phyloP scores from a whole-genome alignment of 148 eudicot genomes.

The Amaranthus palmeri region DNA sequence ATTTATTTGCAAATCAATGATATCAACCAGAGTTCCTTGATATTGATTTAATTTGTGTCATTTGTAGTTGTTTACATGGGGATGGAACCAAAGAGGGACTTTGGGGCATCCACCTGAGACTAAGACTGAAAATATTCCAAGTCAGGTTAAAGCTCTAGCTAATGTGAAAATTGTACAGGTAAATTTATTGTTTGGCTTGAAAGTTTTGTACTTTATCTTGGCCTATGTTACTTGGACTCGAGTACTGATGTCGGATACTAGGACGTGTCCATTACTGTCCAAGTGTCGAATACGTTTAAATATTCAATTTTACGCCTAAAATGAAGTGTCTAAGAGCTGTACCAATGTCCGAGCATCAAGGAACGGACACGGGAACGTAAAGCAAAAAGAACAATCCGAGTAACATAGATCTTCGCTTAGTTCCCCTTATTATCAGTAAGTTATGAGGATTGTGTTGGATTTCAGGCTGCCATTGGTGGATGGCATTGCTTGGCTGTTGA shows the following conservation, averaged over 20 bases:
- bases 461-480: slow-evolving; percentile 98
- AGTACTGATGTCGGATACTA: too few species aligned
- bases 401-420: neutral
- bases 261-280: too few species aligned
- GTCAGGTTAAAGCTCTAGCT: slow-evolving; percentile 87
- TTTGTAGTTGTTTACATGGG: slow-evolving; percentile 92
- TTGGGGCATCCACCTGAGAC: slow-evolving; percentile 86
- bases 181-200: neutral
- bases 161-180: slow-evolving; percentile 92
- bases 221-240: neutral
- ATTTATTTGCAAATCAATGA: too few species aligned
- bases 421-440: neutral
- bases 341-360: too few species aligned
- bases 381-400: too few species aligned
- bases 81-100: slow-evolving; percentile 99
- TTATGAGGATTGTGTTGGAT: slow-evolving; percentile 22
- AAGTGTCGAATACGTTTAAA: too few species aligned
- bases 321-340: too few species aligned
- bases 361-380: too few species aligned
- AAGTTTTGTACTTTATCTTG: neutral
- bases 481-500: slow-evolving; percentile 99
- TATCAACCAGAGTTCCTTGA: neutral
- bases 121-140: slow-evolving; percentile 87
- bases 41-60: neutral
- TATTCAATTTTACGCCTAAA: too few species aligned